Conservation (phyloP, 768 basidiomycete species). For the Paxillus ammoniavirescens region DNA sequence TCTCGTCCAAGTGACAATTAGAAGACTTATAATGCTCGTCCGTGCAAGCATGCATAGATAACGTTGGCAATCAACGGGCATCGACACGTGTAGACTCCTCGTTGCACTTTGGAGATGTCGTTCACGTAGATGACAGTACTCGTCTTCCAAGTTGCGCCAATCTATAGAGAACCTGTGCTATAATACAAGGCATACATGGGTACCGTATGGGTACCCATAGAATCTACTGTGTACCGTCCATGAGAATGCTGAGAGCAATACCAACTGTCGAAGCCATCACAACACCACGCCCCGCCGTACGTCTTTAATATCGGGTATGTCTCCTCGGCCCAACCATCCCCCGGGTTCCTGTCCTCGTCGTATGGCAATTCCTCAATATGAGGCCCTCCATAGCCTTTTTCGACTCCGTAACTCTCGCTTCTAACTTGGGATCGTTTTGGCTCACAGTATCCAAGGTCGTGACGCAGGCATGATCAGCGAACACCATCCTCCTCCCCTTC, state of each 20-base stretch:
- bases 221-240: neutral
- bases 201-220: neutral
- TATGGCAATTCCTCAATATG: conserved; percentile 28
- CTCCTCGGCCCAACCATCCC: conserved; percentile 24
- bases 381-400: conserved; percentile 20
- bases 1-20: neutral
- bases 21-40: neutral
- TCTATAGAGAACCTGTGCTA: conserved; percentile 7
- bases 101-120: neutral
- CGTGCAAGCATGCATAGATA: conserved; percentile 3
- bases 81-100: conserved; percentile 21
- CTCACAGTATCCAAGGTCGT: conserved; percentile 29
- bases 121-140: neutral
- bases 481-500: conserved; percentile 32
- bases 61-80: conserved; percentile 6
- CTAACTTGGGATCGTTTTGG: conserved; percentile 16
- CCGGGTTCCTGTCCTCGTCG: conserved; percentile 20
- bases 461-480: conserved; percentile 39
- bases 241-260: neutral
- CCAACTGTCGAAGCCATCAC: conserved; percentile 5
- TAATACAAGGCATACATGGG: conserved; percentile 3
- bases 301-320: conserved; percentile 26
- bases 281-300: conserved; percentile 14
- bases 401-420: conserved; percentile 23
- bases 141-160: conserved; percentile 10